Evolutionary conservation across 208 protist genomes (phyloP).

Genomic region (Trypanosoma brucei): DNA sequence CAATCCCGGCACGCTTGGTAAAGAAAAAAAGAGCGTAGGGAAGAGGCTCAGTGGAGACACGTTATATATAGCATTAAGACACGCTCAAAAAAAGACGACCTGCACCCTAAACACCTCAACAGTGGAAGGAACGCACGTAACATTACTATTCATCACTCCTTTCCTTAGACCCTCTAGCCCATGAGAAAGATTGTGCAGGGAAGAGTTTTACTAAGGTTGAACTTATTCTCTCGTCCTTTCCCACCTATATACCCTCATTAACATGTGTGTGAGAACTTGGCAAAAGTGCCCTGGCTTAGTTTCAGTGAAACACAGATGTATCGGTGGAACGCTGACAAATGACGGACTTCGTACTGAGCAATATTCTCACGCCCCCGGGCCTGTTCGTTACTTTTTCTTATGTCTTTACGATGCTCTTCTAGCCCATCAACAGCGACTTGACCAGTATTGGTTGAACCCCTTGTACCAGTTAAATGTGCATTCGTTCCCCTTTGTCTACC

Average conservation of each 20-base stretch:
- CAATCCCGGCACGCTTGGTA: no score
- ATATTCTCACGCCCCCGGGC: no score
- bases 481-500: background rate
- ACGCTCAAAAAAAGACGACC: background rate
- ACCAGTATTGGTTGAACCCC: background rate
- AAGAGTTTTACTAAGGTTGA: background rate
- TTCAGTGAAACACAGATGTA: background rate
- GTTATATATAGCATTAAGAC: background rate
- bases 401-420: no score
- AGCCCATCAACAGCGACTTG: background rate
- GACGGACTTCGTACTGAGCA: background rate
- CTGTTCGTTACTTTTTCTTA: no score
- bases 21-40: no score
- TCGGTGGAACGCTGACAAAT: background rate
- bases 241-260: background rate
- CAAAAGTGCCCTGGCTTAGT: background rate
- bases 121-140: background rate
- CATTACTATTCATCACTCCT: background rate
- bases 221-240: background rate
- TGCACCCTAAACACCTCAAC: background rate
- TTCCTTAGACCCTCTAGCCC: no score
- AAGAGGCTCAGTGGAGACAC: no score
- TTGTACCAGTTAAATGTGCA: background rate
- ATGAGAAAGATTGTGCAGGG: background rate
- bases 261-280: background rate